phyloP scores from a whole-genome alignment of 768 basidiomycete species.

The Rhizopogon salebrosus region DNA sequence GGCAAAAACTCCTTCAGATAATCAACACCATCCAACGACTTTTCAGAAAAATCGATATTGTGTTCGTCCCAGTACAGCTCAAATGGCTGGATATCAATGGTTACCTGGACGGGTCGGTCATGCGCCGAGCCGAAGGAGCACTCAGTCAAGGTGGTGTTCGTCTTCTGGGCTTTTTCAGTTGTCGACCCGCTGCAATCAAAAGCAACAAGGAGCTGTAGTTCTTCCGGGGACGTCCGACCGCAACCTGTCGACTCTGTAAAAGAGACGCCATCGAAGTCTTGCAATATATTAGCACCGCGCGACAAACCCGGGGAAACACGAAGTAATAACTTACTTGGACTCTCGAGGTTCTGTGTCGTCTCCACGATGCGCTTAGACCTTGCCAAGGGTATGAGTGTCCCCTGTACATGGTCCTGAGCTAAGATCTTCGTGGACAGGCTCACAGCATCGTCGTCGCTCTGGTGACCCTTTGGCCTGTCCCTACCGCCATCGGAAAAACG shows the following conservation, averaged over 20 bases:
- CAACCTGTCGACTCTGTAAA: constrained; percentile 51
- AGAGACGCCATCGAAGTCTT: constrained; percentile 42
- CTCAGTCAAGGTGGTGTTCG: constrained; percentile 77
- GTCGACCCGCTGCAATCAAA: constrained; percentile 18
- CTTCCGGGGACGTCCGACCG: constrained; percentile 36
- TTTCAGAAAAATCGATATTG: constrained; percentile 64
- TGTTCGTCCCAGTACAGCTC: constrained; percentile 89
- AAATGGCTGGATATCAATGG: constrained; percentile 92
- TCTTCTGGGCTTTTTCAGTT: constrained; percentile 26
- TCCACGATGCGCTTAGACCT: constrained; percentile 78
- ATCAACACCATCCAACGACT: constrained; percentile 59
- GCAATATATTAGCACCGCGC: constrained; percentile 5
- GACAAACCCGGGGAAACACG: not conserved
- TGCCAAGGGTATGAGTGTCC: constrained; percentile 47
- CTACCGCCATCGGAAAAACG: constrained; percentile 92
- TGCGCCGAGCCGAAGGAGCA: constrained; percentile 95
- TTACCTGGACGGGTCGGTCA: constrained; percentile 83
- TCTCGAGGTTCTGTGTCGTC: constrained; percentile 71
- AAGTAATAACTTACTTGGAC: constrained; percentile 47
- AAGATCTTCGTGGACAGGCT: constrained; percentile 10
- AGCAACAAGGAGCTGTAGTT: constrained; percentile 41
- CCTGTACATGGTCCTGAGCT: constrained; percentile 14
- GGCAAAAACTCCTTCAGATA: constrained; percentile 88
- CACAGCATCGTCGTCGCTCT: constrained; percentile 31
- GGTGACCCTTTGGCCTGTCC: constrained; percentile 60